Conservation (phyloP, 2,329 filamentous ascomycete genomes). For the Pestalotiopsis sp. region DNA sequence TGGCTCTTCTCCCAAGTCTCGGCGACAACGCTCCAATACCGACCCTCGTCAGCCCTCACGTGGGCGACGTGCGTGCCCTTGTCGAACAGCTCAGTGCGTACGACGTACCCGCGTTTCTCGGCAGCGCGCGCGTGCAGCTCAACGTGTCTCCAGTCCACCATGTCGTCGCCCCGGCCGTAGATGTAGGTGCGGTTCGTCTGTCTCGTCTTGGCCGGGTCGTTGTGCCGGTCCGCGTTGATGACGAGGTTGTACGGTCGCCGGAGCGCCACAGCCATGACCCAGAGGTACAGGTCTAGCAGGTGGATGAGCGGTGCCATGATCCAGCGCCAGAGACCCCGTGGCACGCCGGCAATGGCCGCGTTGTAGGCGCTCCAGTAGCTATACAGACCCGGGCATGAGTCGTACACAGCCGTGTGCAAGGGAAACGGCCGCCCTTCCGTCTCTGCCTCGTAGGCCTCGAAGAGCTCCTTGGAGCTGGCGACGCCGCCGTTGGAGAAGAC, state of each 20-base stretch:
- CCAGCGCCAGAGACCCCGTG: conserved; percentile 29
- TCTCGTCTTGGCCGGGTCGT: conserved; percentile 32
- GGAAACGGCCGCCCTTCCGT: conserved; percentile 34
- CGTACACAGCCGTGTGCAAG: conserved; percentile 44
- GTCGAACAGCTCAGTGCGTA: conserved; percentile 47
- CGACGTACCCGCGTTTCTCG: conserved; percentile 36
- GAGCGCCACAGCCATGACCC: conserved; percentile 31
- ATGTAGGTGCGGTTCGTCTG: conserved; percentile 53
- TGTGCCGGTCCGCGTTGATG: conserved; percentile 38
- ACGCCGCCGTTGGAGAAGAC: conserved; percentile 56
- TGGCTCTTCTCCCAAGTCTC: conserved; percentile 44
- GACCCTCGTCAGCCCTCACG: conserved; percentile 41
- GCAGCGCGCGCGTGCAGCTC: conserved; percentile 50
- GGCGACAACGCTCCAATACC: conserved; percentile 53
- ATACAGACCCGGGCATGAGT: conserved; percentile 51
- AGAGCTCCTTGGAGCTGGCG: conserved; percentile 40
- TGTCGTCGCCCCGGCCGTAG: conserved; percentile 49
- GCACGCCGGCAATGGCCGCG: conserved; percentile 38
- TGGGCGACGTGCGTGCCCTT: conserved; percentile 54
- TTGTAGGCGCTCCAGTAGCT: conserved; percentile 39
- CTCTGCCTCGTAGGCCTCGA: conserved; percentile 32
- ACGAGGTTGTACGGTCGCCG: conserved; percentile 31
- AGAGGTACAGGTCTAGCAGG: conserved; percentile 31
- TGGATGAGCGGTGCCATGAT: conserved; percentile 35
- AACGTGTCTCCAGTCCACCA: conserved; percentile 49